Evolutionary conservation across 768 basidiomycete species (phyloP), one percentile per base, ranked within the genome.

Genomic region (Leccinellum rugosiceps): DNA sequence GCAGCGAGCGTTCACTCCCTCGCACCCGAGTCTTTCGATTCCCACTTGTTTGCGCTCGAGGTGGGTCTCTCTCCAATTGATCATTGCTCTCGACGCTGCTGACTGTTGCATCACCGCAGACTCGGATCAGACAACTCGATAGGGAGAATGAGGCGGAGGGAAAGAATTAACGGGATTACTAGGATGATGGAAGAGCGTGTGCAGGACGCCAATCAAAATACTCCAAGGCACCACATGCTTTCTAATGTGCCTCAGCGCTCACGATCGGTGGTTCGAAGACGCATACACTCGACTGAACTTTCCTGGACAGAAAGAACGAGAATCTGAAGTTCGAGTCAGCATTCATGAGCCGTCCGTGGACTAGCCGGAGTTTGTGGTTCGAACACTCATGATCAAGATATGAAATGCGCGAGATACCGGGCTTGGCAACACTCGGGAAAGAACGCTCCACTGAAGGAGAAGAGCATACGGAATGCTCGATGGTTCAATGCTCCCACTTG

Each of bases 31-130:
- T 89, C 90, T 1, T 74, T 82, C 55, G 92, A 94, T 62, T 84
- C 85, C 0, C 87, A 94, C 75, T 70, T 94, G 13, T 85, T 79
- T 56, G 83, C 87, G 2, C 79, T 94, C 1, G 92, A 94, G 80
- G 90, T 87, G 57, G 43, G 79, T 56, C 23, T 19, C 6, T 46
- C 19, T 30, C 15, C 38, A 14, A 10, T 19, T 46, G 51, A 38
- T 3, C 3, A 19, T 17, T 13, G 23, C 45, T 3, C 5, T 31
- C 17, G 13, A 31, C 45, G 3, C 11, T 31, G 15, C 19, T 7
- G 6, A 41, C 21, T 19, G 28, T n/a, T 11, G n/a, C 17, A 19
- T 31, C n/a, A n/a, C n/a, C 26, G 15, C 13, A 65, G 65, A 21
- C 52, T 14, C 58, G 53, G 28, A 57, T 65, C 31, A 57, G 56